These are phyloP conservation scores for Amanita phalloides DNA, from an alignment of 768 basidiomycete genomes.

Conservation along the genomic window DNA sequence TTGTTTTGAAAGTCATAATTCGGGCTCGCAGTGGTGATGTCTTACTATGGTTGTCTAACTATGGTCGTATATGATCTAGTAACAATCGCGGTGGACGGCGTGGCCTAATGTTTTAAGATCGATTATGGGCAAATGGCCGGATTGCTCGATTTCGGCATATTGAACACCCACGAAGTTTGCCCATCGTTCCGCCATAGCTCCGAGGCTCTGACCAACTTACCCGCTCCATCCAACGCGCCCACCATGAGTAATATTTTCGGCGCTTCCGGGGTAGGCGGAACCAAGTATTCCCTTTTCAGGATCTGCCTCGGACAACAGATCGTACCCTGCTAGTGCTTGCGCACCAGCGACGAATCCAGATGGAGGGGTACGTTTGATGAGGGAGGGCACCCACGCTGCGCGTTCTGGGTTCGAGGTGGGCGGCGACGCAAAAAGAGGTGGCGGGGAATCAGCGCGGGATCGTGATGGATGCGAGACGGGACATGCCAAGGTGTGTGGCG, in stretches of 20 bases:
- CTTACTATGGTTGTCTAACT: no score
- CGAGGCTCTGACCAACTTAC: constrained; percentile 30
- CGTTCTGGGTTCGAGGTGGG: constrained; percentile 5
- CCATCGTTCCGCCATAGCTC: constrained; percentile 23
- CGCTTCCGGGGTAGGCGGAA: constrained; percentile 11
- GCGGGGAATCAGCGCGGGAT: constrained; percentile 39
- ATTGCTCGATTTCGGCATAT: constrained; percentile 23
- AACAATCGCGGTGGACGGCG: no score
- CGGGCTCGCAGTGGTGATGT: no score
- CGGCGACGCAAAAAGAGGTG: neutral
- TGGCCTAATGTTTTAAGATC: constrained; percentile 27
- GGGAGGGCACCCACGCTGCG: constrained; percentile 20
- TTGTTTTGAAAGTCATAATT: no score
- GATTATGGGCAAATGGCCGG: constrained; percentile 44
- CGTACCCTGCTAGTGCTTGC: constrained; percentile 32
- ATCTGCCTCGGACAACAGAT: constrained; percentile 15
- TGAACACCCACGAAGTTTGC: constrained; percentile 10
- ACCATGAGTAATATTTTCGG: constrained; percentile 29
- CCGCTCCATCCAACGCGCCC: constrained; percentile 36
- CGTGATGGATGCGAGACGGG: constrained; percentile 34
- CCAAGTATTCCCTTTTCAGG: neutral
- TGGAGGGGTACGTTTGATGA: constrained; percentile 29
- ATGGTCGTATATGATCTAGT: no score
- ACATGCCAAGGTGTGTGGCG: constrained; percentile 16
- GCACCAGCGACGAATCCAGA: constrained; percentile 37